Evolutionary conservation across 2,329 filamentous ascomycete species (phyloP).

Genomic region (Curvularia eragrostidis): DNA sequence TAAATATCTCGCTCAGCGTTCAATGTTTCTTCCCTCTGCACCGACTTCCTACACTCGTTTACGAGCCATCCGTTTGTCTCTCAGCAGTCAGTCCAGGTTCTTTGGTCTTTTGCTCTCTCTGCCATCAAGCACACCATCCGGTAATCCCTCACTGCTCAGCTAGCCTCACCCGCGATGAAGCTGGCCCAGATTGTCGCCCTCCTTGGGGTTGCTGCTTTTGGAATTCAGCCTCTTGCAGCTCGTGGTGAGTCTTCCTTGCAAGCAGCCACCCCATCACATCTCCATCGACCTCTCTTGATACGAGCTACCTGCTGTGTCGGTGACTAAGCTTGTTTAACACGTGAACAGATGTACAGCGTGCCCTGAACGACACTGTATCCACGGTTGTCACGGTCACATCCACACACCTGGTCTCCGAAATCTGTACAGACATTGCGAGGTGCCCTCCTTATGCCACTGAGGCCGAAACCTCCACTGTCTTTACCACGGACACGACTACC

Average conservation of each 20-base stretch:
- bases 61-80: slow-evolving; percentile 21
- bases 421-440: slow-evolving; percentile 42
- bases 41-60: slow-evolving; percentile 38
- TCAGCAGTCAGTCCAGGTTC: slow-evolving; percentile 5
- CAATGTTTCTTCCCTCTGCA: slow-evolving; percentile 19
- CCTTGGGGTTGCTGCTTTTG: slow-evolving; percentile 32
- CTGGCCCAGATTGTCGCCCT: slow-evolving; percentile 31
- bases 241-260: slow-evolving; percentile 27
- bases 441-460: slow-evolving; percentile 49
- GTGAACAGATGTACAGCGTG: slow-evolving; percentile 19
- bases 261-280: neutral
- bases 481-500: slow-evolving; percentile 52
- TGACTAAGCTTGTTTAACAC: slow-evolving; percentile 13
- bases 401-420: slow-evolving; percentile 50
- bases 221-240: slow-evolving; percentile 28
- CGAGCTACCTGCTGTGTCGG: neutral
- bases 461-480: slow-evolving; percentile 47
- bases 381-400: slow-evolving; percentile 51
- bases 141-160: slow-evolving; percentile 15
- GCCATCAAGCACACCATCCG: slow-evolving; percentile 25
- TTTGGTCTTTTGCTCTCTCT: slow-evolving; percentile 28
- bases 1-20: slow-evolving; percentile 15
- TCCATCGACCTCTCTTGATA: neutral
- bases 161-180: slow-evolving; percentile 38
- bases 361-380: slow-evolving; percentile 38